Evolutionary conservation across 805 yeast genomes (phyloP).

Genomic region (Kodamaea neixiangensis): DNA sequence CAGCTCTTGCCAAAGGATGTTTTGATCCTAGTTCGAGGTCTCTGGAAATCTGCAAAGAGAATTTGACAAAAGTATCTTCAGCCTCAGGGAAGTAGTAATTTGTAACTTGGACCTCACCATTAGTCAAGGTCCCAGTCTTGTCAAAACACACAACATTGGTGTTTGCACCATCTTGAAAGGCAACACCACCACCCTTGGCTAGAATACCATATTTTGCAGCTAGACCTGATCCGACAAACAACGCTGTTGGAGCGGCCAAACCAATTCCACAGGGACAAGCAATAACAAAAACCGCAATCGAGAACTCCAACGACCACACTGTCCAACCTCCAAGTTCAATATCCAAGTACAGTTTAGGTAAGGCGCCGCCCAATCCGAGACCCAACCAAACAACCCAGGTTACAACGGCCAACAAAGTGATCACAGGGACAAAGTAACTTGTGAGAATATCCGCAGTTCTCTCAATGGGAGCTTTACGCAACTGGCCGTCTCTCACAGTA

Average conservation of each 20-base stretch:
- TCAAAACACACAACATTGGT: conserved; percentile 71
- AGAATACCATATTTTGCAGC: conserved; percentile 77
- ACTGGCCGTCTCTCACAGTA: conserved; percentile 72
- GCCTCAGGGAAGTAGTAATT: conserved; percentile 40
- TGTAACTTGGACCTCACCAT: conserved; percentile 60
- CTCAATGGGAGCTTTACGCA: conserved; percentile 73
- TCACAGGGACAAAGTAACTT: conserved; percentile 71
- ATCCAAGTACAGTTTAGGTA: conserved; percentile 60
- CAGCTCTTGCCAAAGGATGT: conserved; percentile 69
- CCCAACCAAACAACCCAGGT: conserved; percentile 73
- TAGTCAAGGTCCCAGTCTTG: conserved; percentile 78
- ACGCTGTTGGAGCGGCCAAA: conserved; percentile 81
- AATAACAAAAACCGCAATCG: conserved; percentile 77
- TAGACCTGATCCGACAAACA: conserved; percentile 76
- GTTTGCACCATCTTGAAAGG: conserved; percentile 74
- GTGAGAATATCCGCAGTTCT: conserved; percentile 68
- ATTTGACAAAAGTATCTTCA: conserved; percentile 14
- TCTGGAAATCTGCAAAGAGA: conserved; percentile 50
- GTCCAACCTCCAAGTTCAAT: conserved; percentile 73
- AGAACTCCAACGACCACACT: conserved; percentile 75
- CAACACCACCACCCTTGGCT: conserved; percentile 80
- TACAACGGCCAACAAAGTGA: conserved; percentile 56
- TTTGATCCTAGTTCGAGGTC: conserved; percentile 64
- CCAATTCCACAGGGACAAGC: conserved; percentile 90
- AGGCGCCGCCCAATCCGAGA: conserved; percentile 52